phyloP scores from a whole-genome alignment of 1,284 basidiomycete species.

The Apiotrichum brassicae region DNA sequence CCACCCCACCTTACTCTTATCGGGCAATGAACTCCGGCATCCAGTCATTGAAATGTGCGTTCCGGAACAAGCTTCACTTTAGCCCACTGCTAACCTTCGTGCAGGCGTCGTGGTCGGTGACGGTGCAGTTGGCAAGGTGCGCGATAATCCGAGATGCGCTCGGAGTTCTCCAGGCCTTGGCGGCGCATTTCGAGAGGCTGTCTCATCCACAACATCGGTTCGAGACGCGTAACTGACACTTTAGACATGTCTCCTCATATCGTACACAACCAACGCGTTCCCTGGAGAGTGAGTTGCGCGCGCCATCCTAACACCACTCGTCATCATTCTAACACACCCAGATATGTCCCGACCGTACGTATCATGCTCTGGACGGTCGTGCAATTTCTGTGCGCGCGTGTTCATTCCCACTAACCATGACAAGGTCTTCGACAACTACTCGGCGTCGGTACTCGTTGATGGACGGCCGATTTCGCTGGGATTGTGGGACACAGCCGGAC shows the following conservation, averaged over 20 bases:
- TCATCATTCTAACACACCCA: conserved; percentile 10
- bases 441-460: conserved; percentile 84
- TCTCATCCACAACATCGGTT: too few species aligned
- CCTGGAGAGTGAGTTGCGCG: conserved; percentile 63
- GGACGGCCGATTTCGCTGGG: conserved; percentile 74
- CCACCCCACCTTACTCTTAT: neutral
- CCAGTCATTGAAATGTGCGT: conserved; percentile 21
- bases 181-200: too few species aligned
- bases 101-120: conserved; percentile 87
- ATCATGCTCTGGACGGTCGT: too few species aligned
- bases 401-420: too few species aligned
- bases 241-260: conserved; percentile 64
- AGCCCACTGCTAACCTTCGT: neutral
- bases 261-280: conserved; percentile 99
- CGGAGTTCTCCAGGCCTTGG: too few species aligned
- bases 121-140: conserved; percentile 96
- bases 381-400: too few species aligned
- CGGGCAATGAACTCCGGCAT: conserved; percentile 14
- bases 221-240: too few species aligned
- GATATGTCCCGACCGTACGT: conserved; percentile 44
- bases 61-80: neutral
- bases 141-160: neutral
- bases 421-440: conserved; percentile 46
- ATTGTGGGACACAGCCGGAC: conserved; percentile 58
- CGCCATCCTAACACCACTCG: neutral